phyloP scores from a whole-genome alignment of 2,329 filamentous ascomycete species.

The Elsinoe ampelina region DNA sequence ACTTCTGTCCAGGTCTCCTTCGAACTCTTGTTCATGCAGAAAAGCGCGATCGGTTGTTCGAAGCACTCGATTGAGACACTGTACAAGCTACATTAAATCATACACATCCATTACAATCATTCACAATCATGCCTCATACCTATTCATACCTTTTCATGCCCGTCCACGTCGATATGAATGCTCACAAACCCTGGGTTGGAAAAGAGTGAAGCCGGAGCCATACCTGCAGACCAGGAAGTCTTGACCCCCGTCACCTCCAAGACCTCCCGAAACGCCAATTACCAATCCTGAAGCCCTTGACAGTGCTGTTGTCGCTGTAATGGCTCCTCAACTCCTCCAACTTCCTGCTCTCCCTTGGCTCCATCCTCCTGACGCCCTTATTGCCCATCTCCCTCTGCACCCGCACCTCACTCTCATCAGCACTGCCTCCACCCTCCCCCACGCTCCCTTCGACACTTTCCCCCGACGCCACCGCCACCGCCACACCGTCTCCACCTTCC shows the following conservation, averaged over 20 bases:
- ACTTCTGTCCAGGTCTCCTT: no score
- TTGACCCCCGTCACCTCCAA: no score
- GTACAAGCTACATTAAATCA: neutral
- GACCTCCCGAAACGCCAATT: neutral
- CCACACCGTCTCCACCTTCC: neutral
- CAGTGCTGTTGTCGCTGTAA: neutral
- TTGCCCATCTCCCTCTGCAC: neutral
- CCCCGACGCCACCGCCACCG: neutral
- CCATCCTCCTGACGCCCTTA: neutral
- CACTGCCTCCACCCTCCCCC: no score
- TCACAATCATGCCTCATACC: neutral
- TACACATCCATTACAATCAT: neutral
- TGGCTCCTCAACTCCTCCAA: conserved; percentile 11
- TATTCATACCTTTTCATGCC: neutral
- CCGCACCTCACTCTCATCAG: neutral
- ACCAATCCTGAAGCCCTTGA: neutral
- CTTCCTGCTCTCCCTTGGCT: neutral
- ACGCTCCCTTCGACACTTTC: neutral
- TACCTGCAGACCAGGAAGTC: no score
- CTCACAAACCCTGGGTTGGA: no score
- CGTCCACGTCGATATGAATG: no score
- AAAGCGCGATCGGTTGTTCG: neutral
- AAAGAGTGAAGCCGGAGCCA: no score
- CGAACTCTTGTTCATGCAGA: neutral
- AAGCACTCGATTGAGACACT: no score